Evolutionary conservation across 2,329 filamentous ascomycete species (phyloP).

Genomic region (Aspergillus ustus): DNA sequence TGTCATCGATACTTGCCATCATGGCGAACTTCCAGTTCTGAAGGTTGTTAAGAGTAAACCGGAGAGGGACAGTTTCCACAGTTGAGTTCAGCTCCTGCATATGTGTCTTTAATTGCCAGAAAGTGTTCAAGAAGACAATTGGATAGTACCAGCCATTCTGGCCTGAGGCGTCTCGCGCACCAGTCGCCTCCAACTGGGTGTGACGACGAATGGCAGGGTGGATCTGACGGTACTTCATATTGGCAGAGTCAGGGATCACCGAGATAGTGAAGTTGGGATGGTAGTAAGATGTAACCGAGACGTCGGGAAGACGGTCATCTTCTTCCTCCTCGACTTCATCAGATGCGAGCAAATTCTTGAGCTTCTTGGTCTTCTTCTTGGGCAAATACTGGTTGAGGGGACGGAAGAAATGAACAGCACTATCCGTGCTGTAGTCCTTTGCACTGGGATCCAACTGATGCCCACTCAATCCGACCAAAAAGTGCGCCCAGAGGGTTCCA

Average conservation of each 20-base stretch:
- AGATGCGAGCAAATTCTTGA: conserved; percentile 74
- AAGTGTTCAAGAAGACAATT: conserved; percentile 89
- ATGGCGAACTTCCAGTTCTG: conserved; percentile 88
- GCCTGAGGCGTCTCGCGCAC: conserved; percentile 80
- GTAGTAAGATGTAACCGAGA: conserved; percentile 84
- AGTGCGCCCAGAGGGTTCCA: conserved; percentile 92
- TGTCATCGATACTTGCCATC: conserved; percentile 82
- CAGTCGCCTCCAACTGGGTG: conserved; percentile 76
- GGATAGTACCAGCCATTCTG: conserved; percentile 94
- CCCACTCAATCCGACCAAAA: conserved; percentile 81
- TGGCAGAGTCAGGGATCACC: conserved; percentile 79
- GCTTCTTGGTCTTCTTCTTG: conserved; percentile 89
- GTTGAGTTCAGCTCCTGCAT: conserved; percentile 94
- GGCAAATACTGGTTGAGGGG: conserved; percentile 87
- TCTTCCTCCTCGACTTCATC: conserved; percentile 57
- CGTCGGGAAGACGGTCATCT: conserved; percentile 62
- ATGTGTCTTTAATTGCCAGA: conserved; percentile 92
- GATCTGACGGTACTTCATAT: conserved; percentile 67
- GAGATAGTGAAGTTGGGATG: conserved; percentile 93
- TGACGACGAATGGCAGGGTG: conserved; percentile 78
- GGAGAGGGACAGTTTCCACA: conserved; percentile 77
- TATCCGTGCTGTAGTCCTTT: conserved; percentile 71
- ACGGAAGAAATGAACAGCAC: conserved; percentile 81
- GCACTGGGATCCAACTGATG: conserved; percentile 75
- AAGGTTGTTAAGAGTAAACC: conserved; percentile 81